These are phyloP conservation scores for Phialocephala subalpina DNA, from an alignment of 2,329 filamentous ascomycete genomes.

Conservation along the genomic window DNA sequence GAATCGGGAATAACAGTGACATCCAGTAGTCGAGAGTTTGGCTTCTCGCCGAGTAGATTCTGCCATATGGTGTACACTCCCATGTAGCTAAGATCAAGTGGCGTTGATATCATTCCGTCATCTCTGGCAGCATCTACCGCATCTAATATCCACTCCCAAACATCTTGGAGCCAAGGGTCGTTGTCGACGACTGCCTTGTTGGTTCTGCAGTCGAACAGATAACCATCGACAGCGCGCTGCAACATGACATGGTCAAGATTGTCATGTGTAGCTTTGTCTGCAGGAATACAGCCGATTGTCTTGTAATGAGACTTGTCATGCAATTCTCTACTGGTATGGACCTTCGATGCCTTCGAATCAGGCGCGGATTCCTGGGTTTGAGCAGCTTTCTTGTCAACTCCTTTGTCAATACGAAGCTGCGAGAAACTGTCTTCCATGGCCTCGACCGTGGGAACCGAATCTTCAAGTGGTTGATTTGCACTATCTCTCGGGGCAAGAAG, in stretches of 20 bases:
- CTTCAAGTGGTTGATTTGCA: neutral
- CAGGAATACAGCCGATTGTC: slow-evolving; percentile 18
- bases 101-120: slow-evolving; percentile 73
- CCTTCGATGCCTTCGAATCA: slow-evolving; percentile 9
- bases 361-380: neutral
- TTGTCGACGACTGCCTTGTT: slow-evolving; percentile 75
- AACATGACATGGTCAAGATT: slow-evolving; percentile 61
- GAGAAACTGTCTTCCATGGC: slow-evolving; percentile 26
- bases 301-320: slow-evolving; percentile 61
- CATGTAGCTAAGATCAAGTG: slow-evolving; percentile 77
- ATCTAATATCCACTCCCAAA: slow-evolving; percentile 81
- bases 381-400: neutral
- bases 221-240: slow-evolving; percentile 66
- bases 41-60: slow-evolving; percentile 67
- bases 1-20: slow-evolving; percentile 53
- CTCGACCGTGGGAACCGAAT: slow-evolving; percentile 1
- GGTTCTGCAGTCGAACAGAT: slow-evolving; percentile 67
- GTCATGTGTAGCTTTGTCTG: slow-evolving; percentile 29
- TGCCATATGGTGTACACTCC: slow-evolving; percentile 78
- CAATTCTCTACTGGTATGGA: slow-evolving; percentile 59
- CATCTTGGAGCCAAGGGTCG: slow-evolving; percentile 76
- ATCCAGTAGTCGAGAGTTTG: slow-evolving; percentile 56
- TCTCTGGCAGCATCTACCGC: slow-evolving; percentile 70
- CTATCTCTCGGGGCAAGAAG: slow-evolving; percentile 24
- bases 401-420: slow-evolving; percentile 22